These are phyloP conservation scores for Xylaria multiplex DNA, from an alignment of 2,329 filamentous ascomycete species.

Conservation along the genomic window DNA sequence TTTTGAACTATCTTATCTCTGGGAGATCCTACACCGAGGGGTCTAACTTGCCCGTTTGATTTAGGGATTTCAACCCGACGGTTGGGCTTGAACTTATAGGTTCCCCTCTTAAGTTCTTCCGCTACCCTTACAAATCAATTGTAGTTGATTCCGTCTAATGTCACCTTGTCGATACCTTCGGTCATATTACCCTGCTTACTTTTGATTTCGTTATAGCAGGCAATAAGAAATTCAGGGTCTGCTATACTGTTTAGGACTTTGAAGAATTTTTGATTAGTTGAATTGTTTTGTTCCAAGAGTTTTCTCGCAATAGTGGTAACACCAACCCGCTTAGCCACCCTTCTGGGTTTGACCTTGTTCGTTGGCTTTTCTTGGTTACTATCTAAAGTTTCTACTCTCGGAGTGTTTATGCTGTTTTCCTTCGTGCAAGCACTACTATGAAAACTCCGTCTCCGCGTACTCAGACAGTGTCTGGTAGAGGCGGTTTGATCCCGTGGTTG, in stretches of 20 bases:
- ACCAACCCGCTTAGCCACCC: too few relatives aligned
- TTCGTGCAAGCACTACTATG: too few relatives aligned
- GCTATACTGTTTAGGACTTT: too few relatives aligned
- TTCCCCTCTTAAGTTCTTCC: too few relatives aligned
- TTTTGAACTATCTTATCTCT: background rate
- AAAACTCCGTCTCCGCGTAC: background rate
- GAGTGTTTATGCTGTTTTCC: too few relatives aligned
- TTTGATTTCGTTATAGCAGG: background rate
- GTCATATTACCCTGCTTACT: background rate
- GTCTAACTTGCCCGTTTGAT: background rate
- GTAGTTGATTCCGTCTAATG: background rate
- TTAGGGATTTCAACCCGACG: background rate
- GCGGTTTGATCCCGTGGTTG: background rate
- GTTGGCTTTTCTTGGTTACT: background rate
- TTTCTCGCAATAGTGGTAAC: too few relatives aligned
- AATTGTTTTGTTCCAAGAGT: too few relatives aligned
- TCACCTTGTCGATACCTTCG: background rate
- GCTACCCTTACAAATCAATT: slow-evolving; percentile 2
- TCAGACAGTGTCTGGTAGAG: background rate
- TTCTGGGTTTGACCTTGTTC: background rate
- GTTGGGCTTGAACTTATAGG: too few relatives aligned
- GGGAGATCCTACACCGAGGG: background rate
- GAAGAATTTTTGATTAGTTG: background rate
- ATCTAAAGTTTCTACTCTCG: background rate
- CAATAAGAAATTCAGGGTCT: slow-evolving; percentile 1